Evolutionary conservation across 805 yeast genomes (phyloP), one percentile per base, ranked within the genome.

Genomic region (Metschnikowia henanensis): DNA sequence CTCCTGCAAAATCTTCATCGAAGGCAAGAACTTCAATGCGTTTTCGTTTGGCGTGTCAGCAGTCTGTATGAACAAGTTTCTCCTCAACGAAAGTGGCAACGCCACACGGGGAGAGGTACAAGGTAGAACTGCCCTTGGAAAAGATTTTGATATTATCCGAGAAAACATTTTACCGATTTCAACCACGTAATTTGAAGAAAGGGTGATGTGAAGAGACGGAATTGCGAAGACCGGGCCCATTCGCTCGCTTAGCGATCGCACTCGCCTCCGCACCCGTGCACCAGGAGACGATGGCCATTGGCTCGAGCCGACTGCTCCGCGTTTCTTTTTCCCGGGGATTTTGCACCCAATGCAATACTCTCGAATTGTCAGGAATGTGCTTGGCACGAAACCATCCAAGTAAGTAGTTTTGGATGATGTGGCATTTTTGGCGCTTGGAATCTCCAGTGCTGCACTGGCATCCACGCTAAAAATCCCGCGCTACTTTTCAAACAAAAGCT

Each of bases 21-120:
- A 82, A 0, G 96, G 96, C 25, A 87, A 62, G 56, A 89, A 89
- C 70, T 89, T 89, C 44, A 89, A 65, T 0, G 96, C 96, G 53
- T 87, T 82, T 41, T 82, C 91, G 59, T 89, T 89, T 2, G 96
- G 96, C 0, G 96, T 89, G 23, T 83, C 80, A 26, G 84, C 82
- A 0, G 96, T 89, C 60, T 87, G 95, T 34, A 89, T 89, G 62
- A 82, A 84, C 25, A 84, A 59, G 34, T 35, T 50, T 15, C 61
- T 39, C 26, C 31, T 16, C 31, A 22, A 33, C 4, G 31, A 22
- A 7, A 37, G 15, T n/a, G 21, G 21, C 12, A 16, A 36, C 22
- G 41, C 26, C 26, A 22, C n/a, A 9, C 17, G 21, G 22, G 21
- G 20, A 16, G 16, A 17, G 6, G 35, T 6, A 10, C 35, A 12